Conservation (phyloP, 148 eudicot species). For the Heliamphora exappendiculata region DNA sequence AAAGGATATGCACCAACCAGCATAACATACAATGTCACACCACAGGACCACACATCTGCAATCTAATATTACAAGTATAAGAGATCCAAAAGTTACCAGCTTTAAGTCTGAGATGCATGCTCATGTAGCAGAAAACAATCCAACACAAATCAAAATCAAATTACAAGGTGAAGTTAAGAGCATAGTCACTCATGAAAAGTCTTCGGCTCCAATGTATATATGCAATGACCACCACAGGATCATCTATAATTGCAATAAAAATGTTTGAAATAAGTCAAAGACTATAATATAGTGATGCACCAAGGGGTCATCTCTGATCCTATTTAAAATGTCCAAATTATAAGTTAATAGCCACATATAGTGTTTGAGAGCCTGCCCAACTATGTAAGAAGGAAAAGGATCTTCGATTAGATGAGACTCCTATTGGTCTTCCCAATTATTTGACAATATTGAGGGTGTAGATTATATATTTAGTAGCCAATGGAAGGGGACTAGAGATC, state of each 20-base stretch:
- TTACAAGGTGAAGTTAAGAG: background rate
- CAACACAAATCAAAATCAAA: background rate
- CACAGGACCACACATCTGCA: slow-evolving; percentile 99
- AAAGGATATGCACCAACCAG: slow-evolving; percentile 87
- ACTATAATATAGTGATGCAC: too few species aligned
- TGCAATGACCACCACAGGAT: background rate
- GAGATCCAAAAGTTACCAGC: background rate
- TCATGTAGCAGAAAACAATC: background rate
- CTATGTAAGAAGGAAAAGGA: background rate
- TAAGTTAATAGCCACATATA: too few species aligned
- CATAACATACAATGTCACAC: slow-evolving; percentile 93
- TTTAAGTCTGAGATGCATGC: background rate
- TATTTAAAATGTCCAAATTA: too few species aligned
- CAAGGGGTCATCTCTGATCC: too few species aligned
- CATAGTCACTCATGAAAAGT: background rate
- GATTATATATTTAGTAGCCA: background rate
- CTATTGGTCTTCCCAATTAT: background rate
- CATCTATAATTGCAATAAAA: background rate
- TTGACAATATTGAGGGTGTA: background rate
- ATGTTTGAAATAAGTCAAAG: background rate
- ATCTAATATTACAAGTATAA: slow-evolving; percentile 39
- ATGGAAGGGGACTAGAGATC: background rate
- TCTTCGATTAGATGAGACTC: background rate
- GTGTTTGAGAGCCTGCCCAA: background rate
- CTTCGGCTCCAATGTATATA: background rate